Evolutionary conservation across 352 stramenopile species (phyloP).

Genomic region (Pelagophyceae sp.): DNA sequence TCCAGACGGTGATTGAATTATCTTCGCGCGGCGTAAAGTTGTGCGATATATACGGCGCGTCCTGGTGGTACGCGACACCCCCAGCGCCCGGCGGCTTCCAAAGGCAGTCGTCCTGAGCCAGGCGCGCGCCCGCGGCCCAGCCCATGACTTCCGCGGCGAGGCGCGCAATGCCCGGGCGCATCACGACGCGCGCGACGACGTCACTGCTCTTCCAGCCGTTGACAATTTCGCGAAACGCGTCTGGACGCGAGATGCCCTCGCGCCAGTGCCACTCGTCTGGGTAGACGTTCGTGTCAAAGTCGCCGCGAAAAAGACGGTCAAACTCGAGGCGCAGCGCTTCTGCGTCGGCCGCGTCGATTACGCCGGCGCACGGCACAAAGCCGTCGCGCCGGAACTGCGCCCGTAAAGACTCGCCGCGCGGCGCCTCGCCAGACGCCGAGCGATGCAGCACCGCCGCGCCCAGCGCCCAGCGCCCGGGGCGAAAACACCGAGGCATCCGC

Average conservation of each 20-base stretch:
- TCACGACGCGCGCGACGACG: slow-evolving; percentile 37
- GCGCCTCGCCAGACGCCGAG: too few relatives aligned
- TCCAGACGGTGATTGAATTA: slow-evolving; percentile 51
- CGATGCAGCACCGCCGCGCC: too few relatives aligned
- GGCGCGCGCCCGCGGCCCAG: slow-evolving; percentile 36
- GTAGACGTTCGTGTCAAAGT: slow-evolving; percentile 48
- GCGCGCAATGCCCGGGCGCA: slow-evolving; percentile 32
- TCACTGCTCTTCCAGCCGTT: slow-evolving; percentile 47
- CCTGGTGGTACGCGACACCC: slow-evolving; percentile 47
- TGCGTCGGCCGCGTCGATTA: neutral
- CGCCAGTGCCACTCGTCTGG: slow-evolving; percentile 55
- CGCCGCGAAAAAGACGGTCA: slow-evolving; percentile 38
- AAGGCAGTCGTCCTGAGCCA: slow-evolving; percentile 51
- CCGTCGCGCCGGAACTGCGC: neutral
- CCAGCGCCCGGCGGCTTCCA: slow-evolving; percentile 40
- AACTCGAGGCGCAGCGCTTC: slow-evolving; percentile 18
- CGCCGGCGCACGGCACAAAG: neutral
- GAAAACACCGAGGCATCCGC: too few relatives aligned
- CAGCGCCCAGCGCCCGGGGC: too few relatives aligned
- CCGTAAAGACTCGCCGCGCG: neutral
- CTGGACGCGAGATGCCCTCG: slow-evolving; percentile 35
- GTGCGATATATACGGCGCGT: slow-evolving; percentile 45
- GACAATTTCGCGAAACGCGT: slow-evolving; percentile 46
- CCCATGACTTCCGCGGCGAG: slow-evolving; percentile 36
- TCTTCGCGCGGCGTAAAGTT: slow-evolving; percentile 44